Evolutionary conservation across 2,329 filamentous ascomycete species (phyloP), one percentile per base, ranked within the genome.

Genomic region (Arthroderma uncinatum): DNA sequence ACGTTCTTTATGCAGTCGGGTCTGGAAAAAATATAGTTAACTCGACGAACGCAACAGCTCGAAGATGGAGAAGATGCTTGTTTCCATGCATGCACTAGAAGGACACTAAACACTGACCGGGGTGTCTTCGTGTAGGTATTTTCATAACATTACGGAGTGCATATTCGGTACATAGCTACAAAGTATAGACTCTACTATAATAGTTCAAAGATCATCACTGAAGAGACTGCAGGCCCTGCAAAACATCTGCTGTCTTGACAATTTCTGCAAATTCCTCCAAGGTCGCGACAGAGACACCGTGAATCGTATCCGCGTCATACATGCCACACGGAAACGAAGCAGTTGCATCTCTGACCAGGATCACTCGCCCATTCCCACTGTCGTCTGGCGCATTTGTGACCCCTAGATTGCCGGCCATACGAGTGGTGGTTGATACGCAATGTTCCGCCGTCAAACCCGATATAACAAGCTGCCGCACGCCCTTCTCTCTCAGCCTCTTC

Each of bases 361-460:
- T 61, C 52, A 77, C 71, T 1, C 70, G 65, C 0, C 67, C 69
- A 28, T 63, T 64, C 16, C 9, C 1, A n/a, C 25, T 50, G 47
- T 25, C 47, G 25, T 50, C 47, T 33, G 47, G 25, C 1, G 67
- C 62, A 7, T 66, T 63, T 40, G 73, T 70, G 14, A 78, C 72
- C 4, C 70, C 68, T 42, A 78, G 56, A 59, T 79, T 78, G 16
- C 66, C 71, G 0, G 76, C 76, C 74, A 78, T 76, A 6, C 76
- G 71, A 23, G 72, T 70, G 1, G 73, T 74, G 2, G 76, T 78
- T 57, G 72, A 76, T 12, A 79, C 74, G 55, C 76, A 79, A 59
- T 78, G 76, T 63, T 78, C 76, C 36, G 76, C 77, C 2, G 73
- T 76, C 57, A 78, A 58, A 0, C 76, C 76, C 1, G 65, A 66